Evolutionary conservation across 306 rosid species (phyloP).

Genomic region (Senna siamea): DNA sequence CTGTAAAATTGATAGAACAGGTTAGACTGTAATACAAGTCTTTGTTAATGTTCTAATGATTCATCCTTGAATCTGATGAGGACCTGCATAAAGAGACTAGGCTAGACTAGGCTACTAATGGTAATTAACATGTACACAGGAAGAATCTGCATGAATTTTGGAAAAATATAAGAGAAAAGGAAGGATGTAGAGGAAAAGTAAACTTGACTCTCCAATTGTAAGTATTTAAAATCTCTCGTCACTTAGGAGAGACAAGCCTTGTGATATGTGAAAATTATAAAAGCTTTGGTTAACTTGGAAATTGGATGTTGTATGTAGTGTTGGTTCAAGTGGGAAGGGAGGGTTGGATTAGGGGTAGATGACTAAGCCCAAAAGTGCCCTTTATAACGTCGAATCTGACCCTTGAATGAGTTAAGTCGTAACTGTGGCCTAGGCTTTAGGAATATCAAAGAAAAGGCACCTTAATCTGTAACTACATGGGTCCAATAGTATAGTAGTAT

Average conservation of each 20-base stretch:
- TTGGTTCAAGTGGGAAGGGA: not conserved
- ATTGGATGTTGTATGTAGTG: not conserved
- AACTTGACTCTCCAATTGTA: not conserved
- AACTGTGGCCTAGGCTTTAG: not conserved
- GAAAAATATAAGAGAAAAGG: conserved; percentile 1
- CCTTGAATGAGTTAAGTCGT: not conserved
- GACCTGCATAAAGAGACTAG: not conserved
- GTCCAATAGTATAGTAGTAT: not conserved
- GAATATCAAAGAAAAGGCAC: not conserved
- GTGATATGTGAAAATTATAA: not conserved
- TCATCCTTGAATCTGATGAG: not conserved
- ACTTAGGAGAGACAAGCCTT: not conserved
- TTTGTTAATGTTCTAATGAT: not conserved
- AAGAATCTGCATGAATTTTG: not conserved
- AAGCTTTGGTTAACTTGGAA: not conserved
- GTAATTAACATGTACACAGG: conserved; percentile 8
- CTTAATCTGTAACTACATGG: not conserved
- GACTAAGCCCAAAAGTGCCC: not conserved
- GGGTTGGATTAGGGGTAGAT: not conserved
- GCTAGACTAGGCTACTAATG: not conserved
- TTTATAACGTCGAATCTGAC: not conserved
- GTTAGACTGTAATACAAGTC: not conserved
- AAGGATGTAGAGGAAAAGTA: conserved; percentile 3
- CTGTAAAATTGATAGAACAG: conserved; percentile 19
- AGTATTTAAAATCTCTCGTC: not conserved